Conservation (phyloP, 116 monocot genomes). For the Iris pallida region DNA sequence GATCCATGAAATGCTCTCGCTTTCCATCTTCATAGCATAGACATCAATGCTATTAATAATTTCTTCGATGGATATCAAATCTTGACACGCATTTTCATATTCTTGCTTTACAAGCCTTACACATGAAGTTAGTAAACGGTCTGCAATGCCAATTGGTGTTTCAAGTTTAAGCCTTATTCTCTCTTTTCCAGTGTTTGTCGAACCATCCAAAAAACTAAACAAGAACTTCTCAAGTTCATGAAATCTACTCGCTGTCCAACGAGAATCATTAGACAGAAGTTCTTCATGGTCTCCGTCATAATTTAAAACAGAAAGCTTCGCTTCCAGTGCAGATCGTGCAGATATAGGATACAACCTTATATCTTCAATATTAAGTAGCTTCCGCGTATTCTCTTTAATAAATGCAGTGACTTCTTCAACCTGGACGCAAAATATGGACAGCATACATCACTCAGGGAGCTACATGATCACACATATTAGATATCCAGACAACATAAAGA, state of each 20-base stretch:
- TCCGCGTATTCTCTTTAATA: conserved; percentile 57
- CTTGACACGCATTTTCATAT: conserved; percentile 45
- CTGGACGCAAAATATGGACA: conserved; percentile 22
- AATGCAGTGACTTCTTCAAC: conserved; percentile 80
- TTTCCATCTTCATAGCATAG: conserved; percentile 60
- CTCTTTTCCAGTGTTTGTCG: conserved; percentile 81
- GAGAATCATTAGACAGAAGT: conserved; percentile 43
- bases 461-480: neutral
- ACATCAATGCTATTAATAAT: conserved; percentile 45
- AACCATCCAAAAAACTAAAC: conserved; percentile 82
- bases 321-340: conserved; percentile 76
- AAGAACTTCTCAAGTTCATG: conserved; percentile 68
- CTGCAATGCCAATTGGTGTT: conserved; percentile 80
- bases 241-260: conserved; percentile 75
- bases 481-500: neutral
- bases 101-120: conserved; percentile 50
- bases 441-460: neutral
- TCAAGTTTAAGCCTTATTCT: conserved; percentile 83
- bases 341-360: conserved; percentile 78
- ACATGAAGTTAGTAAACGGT: conserved; percentile 62
- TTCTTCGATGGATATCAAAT: conserved; percentile 57
- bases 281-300: conserved; percentile 23
- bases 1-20: conserved; percentile 66
- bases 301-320: conserved; percentile 56
- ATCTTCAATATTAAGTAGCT: conserved; percentile 63